A percentile compares a stretch with the other conserved stretches of the same genome.
Evolutionary conservation across 345 rosid species (phyloP).

Genomic region (Eucalyptus regnans): DNA sequence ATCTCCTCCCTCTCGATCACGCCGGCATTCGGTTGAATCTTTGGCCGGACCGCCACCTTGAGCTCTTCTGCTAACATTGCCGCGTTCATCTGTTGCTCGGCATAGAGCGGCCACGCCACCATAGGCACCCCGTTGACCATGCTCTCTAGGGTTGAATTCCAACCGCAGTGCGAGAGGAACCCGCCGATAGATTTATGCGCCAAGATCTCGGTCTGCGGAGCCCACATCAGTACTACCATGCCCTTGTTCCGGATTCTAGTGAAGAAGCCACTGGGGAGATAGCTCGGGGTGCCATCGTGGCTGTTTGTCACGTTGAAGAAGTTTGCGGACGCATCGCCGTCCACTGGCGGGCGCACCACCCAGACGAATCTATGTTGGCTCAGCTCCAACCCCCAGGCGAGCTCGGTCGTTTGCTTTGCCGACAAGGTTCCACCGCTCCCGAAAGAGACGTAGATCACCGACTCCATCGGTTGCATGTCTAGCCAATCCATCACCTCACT

Average conservation of each 20-base stretch:
- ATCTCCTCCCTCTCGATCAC: slow-evolving; percentile 35
- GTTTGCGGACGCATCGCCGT: not conserved
- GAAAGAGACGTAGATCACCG: slow-evolving; percentile 50
- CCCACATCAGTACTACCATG: slow-evolving; percentile 37
- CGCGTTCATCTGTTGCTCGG: slow-evolving; percentile 50
- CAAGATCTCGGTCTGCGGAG: slow-evolving; percentile 43
- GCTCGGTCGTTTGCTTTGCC: slow-evolving; percentile 8
- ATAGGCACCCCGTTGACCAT: slow-evolving; percentile 39
- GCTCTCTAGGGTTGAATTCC: slow-evolving; percentile 65
- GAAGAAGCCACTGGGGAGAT: slow-evolving; percentile 49
- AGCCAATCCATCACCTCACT: slow-evolving; percentile 19
- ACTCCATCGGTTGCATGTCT: slow-evolving; percentile 26
- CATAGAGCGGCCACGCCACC: slow-evolving; percentile 49
- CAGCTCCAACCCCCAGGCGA: slow-evolving; percentile 26
- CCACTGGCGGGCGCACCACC: not conserved
- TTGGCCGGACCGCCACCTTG: slow-evolving; percentile 23
- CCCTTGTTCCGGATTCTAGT: slow-evolving; percentile 22
- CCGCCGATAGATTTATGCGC: slow-evolving; percentile 51
- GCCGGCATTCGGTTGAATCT: not conserved
- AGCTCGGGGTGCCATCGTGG: not conserved
- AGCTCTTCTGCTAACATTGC: slow-evolving; percentile 37
- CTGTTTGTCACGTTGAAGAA: not conserved
- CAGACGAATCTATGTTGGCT: slow-evolving; percentile 16
- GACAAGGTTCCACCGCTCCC: slow-evolving; percentile 64
- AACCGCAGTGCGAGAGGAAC: slow-evolving; percentile 60